Base-by-base conservation (phyloP, 1,284 basidiomycete species). In the Sparassis latifolia region DNA sequence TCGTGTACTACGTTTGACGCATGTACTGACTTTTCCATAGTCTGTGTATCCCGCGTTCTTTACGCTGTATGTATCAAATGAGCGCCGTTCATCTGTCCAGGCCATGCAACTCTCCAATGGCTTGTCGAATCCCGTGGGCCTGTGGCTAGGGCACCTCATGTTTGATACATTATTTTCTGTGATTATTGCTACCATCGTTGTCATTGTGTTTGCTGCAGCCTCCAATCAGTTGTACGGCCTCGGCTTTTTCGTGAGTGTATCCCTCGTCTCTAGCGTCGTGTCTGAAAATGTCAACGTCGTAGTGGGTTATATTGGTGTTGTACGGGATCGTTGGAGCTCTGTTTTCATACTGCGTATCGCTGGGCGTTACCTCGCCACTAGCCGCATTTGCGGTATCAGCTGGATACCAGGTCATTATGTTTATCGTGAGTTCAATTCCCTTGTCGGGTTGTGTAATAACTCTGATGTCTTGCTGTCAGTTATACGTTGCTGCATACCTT, bases 101-200 rank as follows among this genome's bases (percentile, higher is more conserved):
- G 86, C 84, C 4, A 91, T 87, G 84, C 83, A 86, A 54, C 68
- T 86, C 31, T 88, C 84, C 33, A 92, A 92, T 61, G 89, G 89
- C 0, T 70, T 90, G 33, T 76, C 82, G 4, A 73, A 86, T 49
- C 86, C 89, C 4, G 65, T 80, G 32, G 86, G 84, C 0, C 71
- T 91, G 29, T 91, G 89, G 88, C 69, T 90, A 2, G 89, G 89
- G 0, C 89, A 92, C 65, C 72, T 90, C 4, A 69, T 86, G 57
- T 89, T 86, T 64, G 89, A 92, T 61, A 71, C 80, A 0, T 76
- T 86, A 3, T 77, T 79, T 56, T 74, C 79, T 2, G 51, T 83
- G 12, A 63, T 85, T 33, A 64, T 78, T 12, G 73, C 85, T 0
- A 82, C 82, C 0, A 66, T 86, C 42, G 76, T 89, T 43, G 71